Evolutionary conservation across 129 eudicot species (phyloP).

Genomic region (Rutidosis leptorrhynchoides): DNA sequence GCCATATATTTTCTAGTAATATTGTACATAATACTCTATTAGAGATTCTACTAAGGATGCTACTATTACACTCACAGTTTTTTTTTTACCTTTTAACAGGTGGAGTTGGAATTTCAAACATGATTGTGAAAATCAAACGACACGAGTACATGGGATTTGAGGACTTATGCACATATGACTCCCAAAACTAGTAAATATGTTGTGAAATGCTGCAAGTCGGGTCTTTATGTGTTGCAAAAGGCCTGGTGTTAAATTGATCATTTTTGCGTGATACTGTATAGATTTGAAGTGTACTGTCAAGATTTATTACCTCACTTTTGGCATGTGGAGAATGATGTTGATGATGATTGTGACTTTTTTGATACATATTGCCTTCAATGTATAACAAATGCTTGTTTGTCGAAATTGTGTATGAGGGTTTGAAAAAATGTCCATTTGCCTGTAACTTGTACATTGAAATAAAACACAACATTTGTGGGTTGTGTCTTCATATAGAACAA

Average conservation of each 20-base stretch:
- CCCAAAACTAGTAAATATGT: background rate
- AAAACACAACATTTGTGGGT: background rate
- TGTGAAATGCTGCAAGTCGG: background rate
- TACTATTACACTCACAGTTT: background rate
- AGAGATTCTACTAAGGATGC: background rate
- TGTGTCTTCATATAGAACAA: background rate
- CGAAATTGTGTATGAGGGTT: background rate
- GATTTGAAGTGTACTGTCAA: background rate
- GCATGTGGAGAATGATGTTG: background rate
- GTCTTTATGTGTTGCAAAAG: too few species aligned
- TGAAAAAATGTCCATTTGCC: background rate
- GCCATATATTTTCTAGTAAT: too few species aligned
- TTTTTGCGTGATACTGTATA: background rate
- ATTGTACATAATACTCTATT: too few species aligned
- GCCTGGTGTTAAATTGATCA: too few species aligned
- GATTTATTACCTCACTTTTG: background rate
- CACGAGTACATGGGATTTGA: conserved; percentile 96
- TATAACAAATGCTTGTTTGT: background rate
- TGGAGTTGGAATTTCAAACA: conserved; percentile 90
- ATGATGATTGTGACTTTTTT: background rate
- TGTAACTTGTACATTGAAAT: background rate
- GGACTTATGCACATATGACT: conserved; percentile 73
- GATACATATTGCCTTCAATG: background rate
- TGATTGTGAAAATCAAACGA: conserved; percentile 63
- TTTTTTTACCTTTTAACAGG: conserved; percentile 38